These are phyloP conservation scores for Suillus luteus DNA, from an alignment of 768 basidiomycete species.

Conservation along the genomic window DNA sequence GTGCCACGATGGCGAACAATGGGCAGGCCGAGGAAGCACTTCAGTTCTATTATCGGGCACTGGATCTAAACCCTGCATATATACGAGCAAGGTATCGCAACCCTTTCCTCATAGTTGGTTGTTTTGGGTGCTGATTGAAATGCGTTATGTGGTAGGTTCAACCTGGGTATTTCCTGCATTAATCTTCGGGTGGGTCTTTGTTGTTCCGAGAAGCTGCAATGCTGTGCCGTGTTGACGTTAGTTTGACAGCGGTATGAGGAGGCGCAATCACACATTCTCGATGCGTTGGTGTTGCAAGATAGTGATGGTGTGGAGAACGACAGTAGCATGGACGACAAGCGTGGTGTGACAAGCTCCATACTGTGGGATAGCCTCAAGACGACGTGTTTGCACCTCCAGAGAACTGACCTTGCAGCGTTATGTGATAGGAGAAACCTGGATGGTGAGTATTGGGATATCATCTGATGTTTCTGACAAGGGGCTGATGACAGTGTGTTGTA, in stretches of 20 bases:
- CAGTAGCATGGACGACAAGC: constrained; percentile 47
- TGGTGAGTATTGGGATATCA: constrained; percentile 35
- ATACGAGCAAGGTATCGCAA: constrained; percentile 76
- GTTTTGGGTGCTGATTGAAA: constrained; percentile 1
- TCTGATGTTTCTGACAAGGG: constrained; percentile 1
- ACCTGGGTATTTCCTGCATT: constrained; percentile 90
- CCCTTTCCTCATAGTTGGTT: neutral
- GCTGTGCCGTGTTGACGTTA: constrained; percentile 6
- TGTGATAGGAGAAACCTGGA: constrained; percentile 77
- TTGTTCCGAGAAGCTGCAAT: constrained; percentile 14
- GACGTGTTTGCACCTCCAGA: constrained; percentile 77
- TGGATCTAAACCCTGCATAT: constrained; percentile 86
- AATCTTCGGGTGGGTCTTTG: constrained; percentile 67
- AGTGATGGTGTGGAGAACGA: constrained; percentile 68
- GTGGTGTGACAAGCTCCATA: constrained; percentile 73
- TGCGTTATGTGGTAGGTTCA: constrained; percentile 59
- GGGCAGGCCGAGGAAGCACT: constrained; percentile 80
- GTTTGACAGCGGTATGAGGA: constrained; percentile 73
- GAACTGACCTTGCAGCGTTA: constrained; percentile 72
- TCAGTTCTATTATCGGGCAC: constrained; percentile 81
- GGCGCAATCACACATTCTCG: constrained; percentile 83
- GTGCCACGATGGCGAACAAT: constrained; percentile 92
- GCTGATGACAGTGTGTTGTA: neutral
- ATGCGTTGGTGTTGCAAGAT: constrained; percentile 88
- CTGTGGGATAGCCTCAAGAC: constrained; percentile 91